Conservation (phyloP, 768 basidiomycete genomes). For the Fibroporia radiculosa region DNA sequence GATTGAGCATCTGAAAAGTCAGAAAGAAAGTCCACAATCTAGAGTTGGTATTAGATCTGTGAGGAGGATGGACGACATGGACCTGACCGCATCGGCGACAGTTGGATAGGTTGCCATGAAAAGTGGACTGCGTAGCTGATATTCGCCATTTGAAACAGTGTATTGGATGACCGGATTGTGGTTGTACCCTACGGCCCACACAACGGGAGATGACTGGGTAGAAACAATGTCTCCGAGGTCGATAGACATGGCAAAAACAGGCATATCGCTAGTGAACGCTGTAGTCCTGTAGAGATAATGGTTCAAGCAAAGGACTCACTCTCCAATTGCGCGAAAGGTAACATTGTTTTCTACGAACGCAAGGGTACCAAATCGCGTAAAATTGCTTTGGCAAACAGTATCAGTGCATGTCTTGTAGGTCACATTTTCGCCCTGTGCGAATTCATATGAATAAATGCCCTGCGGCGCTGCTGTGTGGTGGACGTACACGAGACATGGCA, state of each 20-base stretch:
- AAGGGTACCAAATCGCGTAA: conserved; percentile 14
- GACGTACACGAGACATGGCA: conserved; percentile 9
- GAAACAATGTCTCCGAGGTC: conserved; percentile 18
- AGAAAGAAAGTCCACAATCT: conserved; percentile 15
- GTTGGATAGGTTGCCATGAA: conserved; percentile 4
- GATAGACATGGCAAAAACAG: conserved; percentile 18
- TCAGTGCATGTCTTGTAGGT: conserved; percentile 11
- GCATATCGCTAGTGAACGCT: background rate
- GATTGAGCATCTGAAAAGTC: conserved; percentile 14
- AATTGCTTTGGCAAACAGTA: too few species aligned
- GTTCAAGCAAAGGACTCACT: conserved; percentile 5
- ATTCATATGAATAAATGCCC: background rate
- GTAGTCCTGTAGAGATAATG: background rate
- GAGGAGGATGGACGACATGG: background rate
- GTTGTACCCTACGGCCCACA: conserved; percentile 22
- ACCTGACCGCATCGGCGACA: conserved; percentile 8
- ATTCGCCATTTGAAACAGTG: conserved; percentile 2
- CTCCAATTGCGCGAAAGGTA: conserved; percentile 8
- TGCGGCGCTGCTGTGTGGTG: background rate
- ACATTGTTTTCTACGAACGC: conserved; percentile 2
- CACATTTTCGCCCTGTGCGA: background rate
- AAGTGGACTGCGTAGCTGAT: conserved; percentile 12
- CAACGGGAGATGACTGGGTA: conserved; percentile 13
- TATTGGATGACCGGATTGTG: conserved; percentile 20
- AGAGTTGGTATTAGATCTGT: background rate